These are phyloP conservation scores for Trichophyton mentagrophytes DNA, from an alignment of 2,329 filamentous ascomycete genomes.

Conservation along the genomic window DNA sequence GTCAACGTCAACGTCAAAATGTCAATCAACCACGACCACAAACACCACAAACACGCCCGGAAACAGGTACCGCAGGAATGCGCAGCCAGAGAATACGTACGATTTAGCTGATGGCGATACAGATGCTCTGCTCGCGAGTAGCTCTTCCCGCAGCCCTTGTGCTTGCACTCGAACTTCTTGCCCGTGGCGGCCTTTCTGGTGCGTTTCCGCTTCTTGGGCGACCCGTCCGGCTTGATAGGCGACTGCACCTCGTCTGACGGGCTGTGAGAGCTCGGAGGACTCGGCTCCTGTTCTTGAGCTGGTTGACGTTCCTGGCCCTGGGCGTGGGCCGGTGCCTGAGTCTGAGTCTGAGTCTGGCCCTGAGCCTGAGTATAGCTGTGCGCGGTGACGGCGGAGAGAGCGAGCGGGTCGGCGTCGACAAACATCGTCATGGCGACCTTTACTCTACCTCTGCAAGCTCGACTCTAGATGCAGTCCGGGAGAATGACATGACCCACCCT, in stretches of 20 bases:
- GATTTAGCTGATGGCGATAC: constrained; percentile 92
- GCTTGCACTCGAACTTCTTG: constrained; percentile 61
- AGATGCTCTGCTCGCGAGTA: constrained; percentile 95
- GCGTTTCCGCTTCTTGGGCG: constrained; percentile 32
- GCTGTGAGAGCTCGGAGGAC: not conserved
- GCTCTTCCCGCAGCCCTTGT: constrained; percentile 82
- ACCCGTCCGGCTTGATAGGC: constrained; percentile 5
- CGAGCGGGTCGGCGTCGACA: not conserved
- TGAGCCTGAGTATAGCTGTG: not conserved
- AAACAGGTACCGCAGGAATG: not conserved
- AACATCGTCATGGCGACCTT: not conserved
- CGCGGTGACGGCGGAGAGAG: not conserved
- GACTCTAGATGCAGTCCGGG: constrained; percentile 1
- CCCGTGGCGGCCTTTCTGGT: constrained; percentile 35
- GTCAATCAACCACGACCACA: not conserved
- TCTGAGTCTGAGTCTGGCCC: not conserved
- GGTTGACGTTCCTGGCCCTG: not conserved
- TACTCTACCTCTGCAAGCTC: not conserved
- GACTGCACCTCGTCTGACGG: constrained; percentile 2
- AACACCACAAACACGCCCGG: not conserved
- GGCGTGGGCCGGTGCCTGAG: not conserved
- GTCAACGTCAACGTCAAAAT: not conserved
- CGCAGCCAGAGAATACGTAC: constrained; percentile 38
- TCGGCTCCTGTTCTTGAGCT: not conserved
- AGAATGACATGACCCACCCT: constrained; percentile 4